Percentiles rank a stretch among this genome's conserved stretches.
These are phyloP conservation scores for Arthrobotrys musiformis DNA, from an alignment of 2,329 filamentous ascomycete genomes.

Conservation along the genomic window DNA sequence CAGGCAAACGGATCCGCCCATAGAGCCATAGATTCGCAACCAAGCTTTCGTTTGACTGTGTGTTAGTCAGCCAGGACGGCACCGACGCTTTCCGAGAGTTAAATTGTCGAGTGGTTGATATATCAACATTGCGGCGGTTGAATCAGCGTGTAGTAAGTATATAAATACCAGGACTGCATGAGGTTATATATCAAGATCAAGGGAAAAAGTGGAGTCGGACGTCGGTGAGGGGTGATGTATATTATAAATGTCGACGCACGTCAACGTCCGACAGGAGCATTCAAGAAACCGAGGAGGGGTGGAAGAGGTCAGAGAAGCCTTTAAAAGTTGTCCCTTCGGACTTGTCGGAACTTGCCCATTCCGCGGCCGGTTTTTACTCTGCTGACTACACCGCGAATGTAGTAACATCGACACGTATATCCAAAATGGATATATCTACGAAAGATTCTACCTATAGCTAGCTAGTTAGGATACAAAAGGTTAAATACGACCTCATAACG, in stretches of 20 bases:
- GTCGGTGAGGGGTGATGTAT: too few species aligned
- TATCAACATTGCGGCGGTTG: too few species aligned
- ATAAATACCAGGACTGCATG: too few species aligned
- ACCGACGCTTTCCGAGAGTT: not conserved
- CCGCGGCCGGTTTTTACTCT: not conserved
- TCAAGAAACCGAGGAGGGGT: not conserved
- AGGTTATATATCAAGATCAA: too few species aligned
- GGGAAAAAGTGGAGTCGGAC: too few species aligned
- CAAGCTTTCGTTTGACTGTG: not conserved
- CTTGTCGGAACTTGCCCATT: not conserved
- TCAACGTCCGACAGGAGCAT: too few species aligned
- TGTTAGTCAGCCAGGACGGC: not conserved
- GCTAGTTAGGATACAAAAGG: too few species aligned
- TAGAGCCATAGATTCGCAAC: not conserved
- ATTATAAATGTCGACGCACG: not conserved
- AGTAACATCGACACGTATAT: not conserved
- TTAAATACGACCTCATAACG: not conserved
- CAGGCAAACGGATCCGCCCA: not conserved
- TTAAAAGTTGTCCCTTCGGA: not conserved
- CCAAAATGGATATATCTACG: not conserved
- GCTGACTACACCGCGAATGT: not conserved
- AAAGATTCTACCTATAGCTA: not conserved
- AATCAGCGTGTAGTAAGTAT: too few species aligned
- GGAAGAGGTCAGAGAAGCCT: not conserved
- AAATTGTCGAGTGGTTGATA: too few species aligned